These are phyloP conservation scores for Lyophyllum decastes DNA, from an alignment of 768 basidiomycete species.

Conservation along the genomic window DNA sequence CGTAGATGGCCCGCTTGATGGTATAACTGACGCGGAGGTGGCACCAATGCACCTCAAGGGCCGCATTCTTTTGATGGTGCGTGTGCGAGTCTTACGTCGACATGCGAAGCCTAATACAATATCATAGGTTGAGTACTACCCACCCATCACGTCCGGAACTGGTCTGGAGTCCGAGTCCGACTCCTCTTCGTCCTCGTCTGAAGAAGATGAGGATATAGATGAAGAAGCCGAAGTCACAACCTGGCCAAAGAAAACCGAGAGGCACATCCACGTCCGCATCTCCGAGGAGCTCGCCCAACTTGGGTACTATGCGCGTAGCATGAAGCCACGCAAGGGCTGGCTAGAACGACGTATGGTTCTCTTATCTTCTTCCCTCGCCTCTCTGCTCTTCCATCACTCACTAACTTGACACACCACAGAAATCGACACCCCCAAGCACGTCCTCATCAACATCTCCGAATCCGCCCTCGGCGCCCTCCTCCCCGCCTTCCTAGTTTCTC, in stretches of 20 bases:
- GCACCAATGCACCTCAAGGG: conserved; percentile 51
- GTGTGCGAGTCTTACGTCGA: not conserved
- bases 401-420: conserved; percentile 29
- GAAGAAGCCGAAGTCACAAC: conserved; percentile 7
- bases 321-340: conserved; percentile 61
- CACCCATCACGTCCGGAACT: conserved; percentile 25
- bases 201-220: conserved; percentile 19
- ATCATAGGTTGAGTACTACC: conserved; percentile 56
- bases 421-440: conserved; percentile 43
- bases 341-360: conserved; percentile 39
- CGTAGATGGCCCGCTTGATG: conserved; percentile 41
- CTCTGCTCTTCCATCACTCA: not conserved
- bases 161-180: conserved; percentile 21
- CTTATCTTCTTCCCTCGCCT: conserved; percentile 6
- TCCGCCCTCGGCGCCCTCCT: conserved; percentile 41
- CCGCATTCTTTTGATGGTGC: conserved; percentile 60
- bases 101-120: not conserved
- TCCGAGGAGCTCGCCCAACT: conserved; percentile 53
- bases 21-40: conserved; percentile 34
- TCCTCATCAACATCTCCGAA: conserved; percentile 67
- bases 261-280: conserved; percentile 31
- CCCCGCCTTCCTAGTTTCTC: conserved; percentile 31
- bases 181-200: conserved; percentile 26
- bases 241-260: conserved; percentile 19
- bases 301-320: conserved; percentile 61